A percentile compares a stretch with the other conserved stretches of the same genome.
Conservation (phyloP, 257 asterid species). For the Solanum neorickii region DNA sequence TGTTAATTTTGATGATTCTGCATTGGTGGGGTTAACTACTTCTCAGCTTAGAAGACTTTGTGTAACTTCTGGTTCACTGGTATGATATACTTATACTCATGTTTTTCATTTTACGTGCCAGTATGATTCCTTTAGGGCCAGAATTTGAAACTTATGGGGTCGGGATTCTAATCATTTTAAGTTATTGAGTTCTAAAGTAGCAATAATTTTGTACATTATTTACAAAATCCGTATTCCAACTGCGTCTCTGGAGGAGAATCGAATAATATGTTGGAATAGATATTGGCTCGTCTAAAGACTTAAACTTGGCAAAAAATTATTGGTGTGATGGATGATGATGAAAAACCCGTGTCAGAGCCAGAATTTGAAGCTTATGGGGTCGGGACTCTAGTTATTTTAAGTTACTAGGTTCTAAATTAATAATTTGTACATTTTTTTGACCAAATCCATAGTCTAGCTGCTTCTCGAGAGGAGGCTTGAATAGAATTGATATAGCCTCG, state of each 20-base stretch:
- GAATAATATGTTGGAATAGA: background rate
- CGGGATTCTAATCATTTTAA: background rate
- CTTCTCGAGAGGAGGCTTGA: background rate
- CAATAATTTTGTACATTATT: no score
- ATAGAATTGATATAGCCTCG: background rate
- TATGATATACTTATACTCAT: background rate
- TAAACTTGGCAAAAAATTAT: background rate
- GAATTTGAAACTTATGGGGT: background rate
- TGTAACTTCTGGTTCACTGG: slow-evolving; percentile 85
- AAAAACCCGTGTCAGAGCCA: fast-evolving
- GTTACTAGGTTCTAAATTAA: background rate
- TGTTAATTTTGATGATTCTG: slow-evolving; percentile 38
- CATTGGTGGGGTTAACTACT: slow-evolving; percentile 64
- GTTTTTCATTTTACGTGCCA: background rate
- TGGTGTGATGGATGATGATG: background rate
- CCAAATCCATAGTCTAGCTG: background rate
- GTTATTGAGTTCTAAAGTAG: background rate
- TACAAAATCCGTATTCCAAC: no score
- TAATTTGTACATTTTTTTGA: background rate
- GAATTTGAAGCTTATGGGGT: background rate
- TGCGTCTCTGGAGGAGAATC: background rate
- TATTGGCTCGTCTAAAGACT: background rate
- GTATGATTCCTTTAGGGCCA: background rate
- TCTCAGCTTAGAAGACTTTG: slow-evolving; percentile 58
- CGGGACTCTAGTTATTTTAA: background rate